Evolutionary conservation across 768 basidiomycete genomes (phyloP), one percentile per base, ranked within the genome.

Genomic region (Russula griseocarnosa): DNA sequence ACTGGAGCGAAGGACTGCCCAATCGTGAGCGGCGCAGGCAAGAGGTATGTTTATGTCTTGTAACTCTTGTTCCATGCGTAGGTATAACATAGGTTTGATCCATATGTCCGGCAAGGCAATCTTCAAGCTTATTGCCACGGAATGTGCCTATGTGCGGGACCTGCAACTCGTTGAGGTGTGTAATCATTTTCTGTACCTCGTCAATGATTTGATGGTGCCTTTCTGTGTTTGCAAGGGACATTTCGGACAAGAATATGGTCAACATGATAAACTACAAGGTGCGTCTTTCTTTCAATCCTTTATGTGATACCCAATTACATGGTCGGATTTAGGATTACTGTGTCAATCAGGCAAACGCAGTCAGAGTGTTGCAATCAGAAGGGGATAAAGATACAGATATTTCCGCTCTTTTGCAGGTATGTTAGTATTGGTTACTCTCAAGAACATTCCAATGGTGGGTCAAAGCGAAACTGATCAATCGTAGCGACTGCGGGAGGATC

Each of bases 91-190:
- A 8, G 51, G 18, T 53, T 24, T 46, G 22, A 61, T 46, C 3
- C 34, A 18, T 36, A 4, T 54, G 34, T 49, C 20, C 22, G 16
- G 40, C 2, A 67, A 90, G 86, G 88, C 92, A 0, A 96, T 97
- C 57, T 98, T 98, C 69, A 96, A 99, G 76, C 80, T 98, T 58
- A 96, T 98, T 68, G 82, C 82, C 8, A 98, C 96, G 0, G 96
- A 99, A 74, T 81, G 80, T 9, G 84, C 90, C 0, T 99, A 97
- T 70, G 93, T 98, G 51, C 82, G 93, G 28, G 92, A 95, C 72
- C 74, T 98, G 34, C 96, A 99, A 71, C 80, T 96, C 34, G 86
- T 95, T 65, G 90, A 92, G 82, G 94, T 92, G 62, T 52, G 80
- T 51, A 16, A n/a, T 22, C 46, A 20, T 54, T 53, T 47, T 22